These are phyloP conservation scores for Perkinsus olseni DNA, from an alignment of 169 alveolate genomes.

Conservation along the genomic window DNA sequence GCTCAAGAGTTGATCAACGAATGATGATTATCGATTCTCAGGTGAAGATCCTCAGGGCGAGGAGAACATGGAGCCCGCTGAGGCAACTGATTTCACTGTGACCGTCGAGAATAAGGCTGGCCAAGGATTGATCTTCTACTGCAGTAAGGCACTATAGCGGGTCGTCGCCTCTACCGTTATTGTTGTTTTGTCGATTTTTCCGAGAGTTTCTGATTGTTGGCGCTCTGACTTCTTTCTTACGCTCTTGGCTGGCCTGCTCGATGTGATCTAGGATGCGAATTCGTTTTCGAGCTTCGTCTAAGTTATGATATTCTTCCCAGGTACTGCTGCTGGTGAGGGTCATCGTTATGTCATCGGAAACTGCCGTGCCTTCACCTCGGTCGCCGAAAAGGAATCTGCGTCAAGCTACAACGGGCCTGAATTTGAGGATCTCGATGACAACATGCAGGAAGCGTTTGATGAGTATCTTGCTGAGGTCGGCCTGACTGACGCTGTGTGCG, in stretches of 20 bases:
- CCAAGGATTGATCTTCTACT: slow-evolving; percentile 64
- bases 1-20: slow-evolving; percentile 62
- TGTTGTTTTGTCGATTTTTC: not conserved
- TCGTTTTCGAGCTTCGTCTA: too few relatives aligned
- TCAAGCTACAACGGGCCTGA: slow-evolving; percentile 74
- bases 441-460: slow-evolving; percentile 69
- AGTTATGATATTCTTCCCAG: too few relatives aligned
- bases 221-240: not conserved
- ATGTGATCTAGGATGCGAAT: not conserved
- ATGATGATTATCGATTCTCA: too few relatives aligned
- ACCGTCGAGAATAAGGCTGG: slow-evolving; percentile 62
- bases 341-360: slow-evolving; percentile 18
- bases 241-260: not conserved
- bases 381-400: slow-evolving; percentile 26
- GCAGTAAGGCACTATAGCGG: slow-evolving; percentile 40
- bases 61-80: slow-evolving; percentile 62
- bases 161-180: not conserved
- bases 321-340: slow-evolving; percentile 12
- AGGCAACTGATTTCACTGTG: slow-evolving; percentile 74
- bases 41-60: slow-evolving; percentile 72
- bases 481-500: slow-evolving; percentile 65
- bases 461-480: slow-evolving; percentile 69
- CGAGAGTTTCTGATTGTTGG: not conserved
- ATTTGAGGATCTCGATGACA: slow-evolving; percentile 78
- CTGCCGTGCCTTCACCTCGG: slow-evolving; percentile 21